Evolutionary conservation across 1,284 basidiomycete species (phyloP), one percentile per base, ranked within the genome.

Genomic region (Tremellales sp.): DNA sequence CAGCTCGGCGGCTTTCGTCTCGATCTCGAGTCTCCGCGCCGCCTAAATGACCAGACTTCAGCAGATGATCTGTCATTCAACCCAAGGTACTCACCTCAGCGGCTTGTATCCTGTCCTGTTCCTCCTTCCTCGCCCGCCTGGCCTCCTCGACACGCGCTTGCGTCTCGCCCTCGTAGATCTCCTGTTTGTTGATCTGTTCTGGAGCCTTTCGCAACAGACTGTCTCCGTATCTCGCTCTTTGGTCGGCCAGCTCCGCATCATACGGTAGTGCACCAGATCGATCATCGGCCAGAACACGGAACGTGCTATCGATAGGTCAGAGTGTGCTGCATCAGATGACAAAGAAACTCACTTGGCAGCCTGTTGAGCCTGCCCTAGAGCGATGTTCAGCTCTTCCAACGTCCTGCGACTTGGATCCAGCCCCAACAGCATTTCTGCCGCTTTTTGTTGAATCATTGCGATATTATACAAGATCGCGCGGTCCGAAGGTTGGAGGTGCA

Each of bases 381-480:
- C 87, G 34, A 76, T 75, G 54, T 85, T 78, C 35, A 97, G 77
- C 56, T 94, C 89, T 47, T 80, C 81, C 7, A 92, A 75, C 1
- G 84, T 82, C 16, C 93, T 82, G 64, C 88, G 89, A 13, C 81
- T 76, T 0, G 84, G 79, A 2, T 79, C 77, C 18, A 92, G 74
- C 1, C 81, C 78, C 52, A 91, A 82, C 40, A 95, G 74, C 74
- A 95, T 79, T 68, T 95, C 90, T 0, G 88, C 86, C 0, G 87
- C 85, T 71, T 94, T 94, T 70, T 97, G 92, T 70, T 92, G 84
- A 29, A 97, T 89, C 85, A 95, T 91, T 45, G 91, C 92, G 62
- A 95, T 87, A 69, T 97, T 97, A 74, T 93, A 97, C 34, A 87
- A 57, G 43, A 86, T 84, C 5, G 87, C 86, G 61, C 91, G 90